Evolutionary conservation across 2,329 filamentous ascomycete genomes (phyloP).

Genomic region (Epicoccum nigrum): DNA sequence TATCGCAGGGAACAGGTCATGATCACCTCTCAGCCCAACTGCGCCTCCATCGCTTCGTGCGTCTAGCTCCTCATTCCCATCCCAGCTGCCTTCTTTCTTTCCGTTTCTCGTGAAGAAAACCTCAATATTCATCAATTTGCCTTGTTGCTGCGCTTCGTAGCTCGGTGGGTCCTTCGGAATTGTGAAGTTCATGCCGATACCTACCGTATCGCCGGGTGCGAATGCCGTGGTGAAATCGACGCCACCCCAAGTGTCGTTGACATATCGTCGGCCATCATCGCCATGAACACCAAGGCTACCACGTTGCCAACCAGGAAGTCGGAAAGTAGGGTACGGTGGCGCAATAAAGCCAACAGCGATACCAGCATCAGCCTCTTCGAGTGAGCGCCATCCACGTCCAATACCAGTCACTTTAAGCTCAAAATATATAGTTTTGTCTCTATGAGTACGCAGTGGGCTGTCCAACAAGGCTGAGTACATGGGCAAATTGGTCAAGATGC

Average conservation of each 20-base stretch:
- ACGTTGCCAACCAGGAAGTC: slow-evolving; percentile 81
- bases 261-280: slow-evolving; percentile 77
- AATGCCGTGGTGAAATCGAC: slow-evolving; percentile 71
- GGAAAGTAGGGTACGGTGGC: slow-evolving; percentile 76
- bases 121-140: slow-evolving; percentile 55
- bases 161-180: slow-evolving; percentile 47
- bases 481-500: slow-evolving; percentile 71
- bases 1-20: slow-evolving; percentile 73
- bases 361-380: slow-evolving; percentile 56
- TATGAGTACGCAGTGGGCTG: slow-evolving; percentile 62
- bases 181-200: slow-evolving; percentile 71
- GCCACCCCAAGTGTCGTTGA: slow-evolving; percentile 77
- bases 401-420: slow-evolving; percentile 66
- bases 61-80: slow-evolving; percentile 77
- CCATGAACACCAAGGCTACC: slow-evolving; percentile 77
- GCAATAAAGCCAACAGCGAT: slow-evolving; percentile 74
- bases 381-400: slow-evolving; percentile 37
- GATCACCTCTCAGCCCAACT: slow-evolving; percentile 70
- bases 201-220: slow-evolving; percentile 68
- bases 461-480: slow-evolving; percentile 67
- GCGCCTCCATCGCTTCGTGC: slow-evolving; percentile 65
- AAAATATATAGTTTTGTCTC: slow-evolving; percentile 70
- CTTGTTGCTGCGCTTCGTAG: slow-evolving; percentile 36
- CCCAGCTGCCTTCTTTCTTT: slow-evolving; percentile 65
- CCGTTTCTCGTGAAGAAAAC: slow-evolving; percentile 77